These are phyloP conservation scores for Tardiomyces digboiensis DNA, from an alignment of 1,139 yeast species.

Conservation along the genomic window DNA sequence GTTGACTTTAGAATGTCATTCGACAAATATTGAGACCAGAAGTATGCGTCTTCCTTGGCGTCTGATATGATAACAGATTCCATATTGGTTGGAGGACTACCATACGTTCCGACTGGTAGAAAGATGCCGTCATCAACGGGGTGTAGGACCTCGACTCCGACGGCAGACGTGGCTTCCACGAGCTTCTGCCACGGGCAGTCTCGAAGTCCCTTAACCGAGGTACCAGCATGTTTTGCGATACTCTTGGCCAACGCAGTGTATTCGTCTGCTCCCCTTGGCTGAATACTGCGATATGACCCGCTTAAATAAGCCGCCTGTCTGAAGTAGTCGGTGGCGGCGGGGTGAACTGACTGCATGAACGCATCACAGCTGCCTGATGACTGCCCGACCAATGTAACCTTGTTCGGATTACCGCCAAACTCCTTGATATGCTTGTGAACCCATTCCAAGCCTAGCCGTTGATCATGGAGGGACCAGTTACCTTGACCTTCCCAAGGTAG, in stretches of 20 bases:
- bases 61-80: slow-evolving; percentile 14
- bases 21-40: slow-evolving; percentile 11
- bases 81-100: slow-evolving; percentile 3
- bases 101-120: slow-evolving; percentile 8
- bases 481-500: slow-evolving; percentile 23
- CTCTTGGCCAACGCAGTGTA: slow-evolving; percentile 7
- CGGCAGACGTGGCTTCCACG: slow-evolving; percentile 11
- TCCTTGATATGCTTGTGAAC: slow-evolving; percentile 21
- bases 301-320: slow-evolving; percentile 13
- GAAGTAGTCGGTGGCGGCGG: slow-evolving; percentile 8
- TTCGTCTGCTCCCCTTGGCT: slow-evolving; percentile 7
- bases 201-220: slow-evolving; percentile 7
- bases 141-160: slow-evolving; percentile 10
- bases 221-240: slow-evolving; percentile 7
- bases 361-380: slow-evolving; percentile 22
- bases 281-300: slow-evolving; percentile 11
- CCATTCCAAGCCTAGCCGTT: slow-evolving; percentile 27
- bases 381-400: slow-evolving; percentile 31
- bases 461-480: slow-evolving; percentile 36
- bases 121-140: slow-evolving; percentile 15
- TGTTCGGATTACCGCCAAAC: slow-evolving; percentile 30
- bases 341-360: slow-evolving; percentile 8
- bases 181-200: slow-evolving; percentile 11
- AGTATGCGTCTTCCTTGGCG: slow-evolving; percentile 17
- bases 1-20: slow-evolving; percentile 1